A percentile compares a stretch with the other conserved stretches of the same genome.
Evolutionary conservation across 768 basidiomycete genomes (phyloP).

Genomic region (Austroboletus festivus): DNA sequence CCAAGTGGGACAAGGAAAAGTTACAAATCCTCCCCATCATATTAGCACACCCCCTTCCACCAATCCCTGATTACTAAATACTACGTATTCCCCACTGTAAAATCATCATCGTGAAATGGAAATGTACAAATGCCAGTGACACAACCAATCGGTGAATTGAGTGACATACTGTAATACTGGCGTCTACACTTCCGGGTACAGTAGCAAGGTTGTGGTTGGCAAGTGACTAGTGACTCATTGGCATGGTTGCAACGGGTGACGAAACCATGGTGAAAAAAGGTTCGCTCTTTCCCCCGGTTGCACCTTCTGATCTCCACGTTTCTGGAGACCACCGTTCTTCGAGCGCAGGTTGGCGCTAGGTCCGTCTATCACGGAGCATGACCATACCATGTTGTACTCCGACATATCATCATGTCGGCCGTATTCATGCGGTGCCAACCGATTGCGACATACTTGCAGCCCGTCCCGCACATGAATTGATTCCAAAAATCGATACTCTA

Average conservation of each 20-base stretch:
- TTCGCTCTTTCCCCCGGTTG: too few relatives aligned
- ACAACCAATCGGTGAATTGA: too few relatives aligned
- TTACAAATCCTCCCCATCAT: slow-evolving; percentile 48
- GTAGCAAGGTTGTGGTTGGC: too few relatives aligned
- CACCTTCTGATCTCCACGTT: too few relatives aligned
- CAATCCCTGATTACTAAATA: slow-evolving; percentile 4
- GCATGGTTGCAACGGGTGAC: too few relatives aligned
- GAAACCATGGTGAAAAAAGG: too few relatives aligned
- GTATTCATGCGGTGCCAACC: not conserved
- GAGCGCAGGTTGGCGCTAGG: not conserved
- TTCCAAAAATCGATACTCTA: not conserved
- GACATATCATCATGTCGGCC: not conserved
- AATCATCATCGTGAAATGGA: not conserved
- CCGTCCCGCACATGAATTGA: not conserved
- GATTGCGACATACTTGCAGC: not conserved
- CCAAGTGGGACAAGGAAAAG: slow-evolving; percentile 59
- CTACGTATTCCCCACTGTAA: not conserved
- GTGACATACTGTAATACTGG: too few relatives aligned
- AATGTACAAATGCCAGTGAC: not conserved
- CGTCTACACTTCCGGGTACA: too few relatives aligned
- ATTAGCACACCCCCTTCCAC: slow-evolving; percentile 26
- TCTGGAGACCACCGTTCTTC: not conserved
- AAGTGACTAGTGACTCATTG: too few relatives aligned
- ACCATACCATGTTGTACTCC: not conserved
- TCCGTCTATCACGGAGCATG: slow-evolving; percentile 4